These are phyloP conservation scores for Nannizzia gypsea DNA, from an alignment of 2,329 filamentous ascomycete genomes.

Conservation along the genomic window DNA sequence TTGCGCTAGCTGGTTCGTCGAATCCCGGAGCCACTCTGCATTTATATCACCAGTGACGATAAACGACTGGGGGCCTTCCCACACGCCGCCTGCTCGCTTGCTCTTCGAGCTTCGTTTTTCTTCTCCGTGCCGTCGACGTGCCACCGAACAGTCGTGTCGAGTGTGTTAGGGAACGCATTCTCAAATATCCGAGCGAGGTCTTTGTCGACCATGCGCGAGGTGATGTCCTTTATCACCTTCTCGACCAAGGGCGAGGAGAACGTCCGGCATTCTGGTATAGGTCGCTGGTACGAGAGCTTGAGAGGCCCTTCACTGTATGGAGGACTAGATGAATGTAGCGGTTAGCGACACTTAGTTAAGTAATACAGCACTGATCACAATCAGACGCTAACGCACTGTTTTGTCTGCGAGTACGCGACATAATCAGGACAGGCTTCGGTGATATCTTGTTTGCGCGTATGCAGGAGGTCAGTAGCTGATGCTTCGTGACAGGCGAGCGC, in stretches of 20 bases:
- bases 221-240: constrained; percentile 73
- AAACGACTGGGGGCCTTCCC: constrained; percentile 81
- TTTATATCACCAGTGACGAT: constrained; percentile 90
- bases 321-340: constrained; percentile 39
- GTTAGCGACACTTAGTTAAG: background rate
- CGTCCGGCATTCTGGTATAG: constrained; percentile 68
- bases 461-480: background rate
- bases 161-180: constrained; percentile 85
- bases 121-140: constrained; percentile 54
- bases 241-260: constrained; percentile 82
- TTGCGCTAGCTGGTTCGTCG: constrained; percentile 82
- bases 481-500: background rate
- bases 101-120: constrained; percentile 36
- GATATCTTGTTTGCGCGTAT: background rate
- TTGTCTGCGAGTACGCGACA: constrained; percentile 18
- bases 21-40: constrained; percentile 84
- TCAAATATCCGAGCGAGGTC: constrained; percentile 89
- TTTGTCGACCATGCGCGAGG: constrained; percentile 63
- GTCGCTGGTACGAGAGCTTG: constrained; percentile 73
- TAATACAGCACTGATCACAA: background rate
- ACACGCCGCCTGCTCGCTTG: constrained; percentile 38
- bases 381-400: constrained; percentile 12
- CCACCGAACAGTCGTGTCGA: constrained; percentile 83
- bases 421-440: constrained; percentile 20
- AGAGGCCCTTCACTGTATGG: constrained; percentile 72